Conservation (phyloP, 2,329 filamentous ascomycete species). For the Monilinia polystroma region DNA sequence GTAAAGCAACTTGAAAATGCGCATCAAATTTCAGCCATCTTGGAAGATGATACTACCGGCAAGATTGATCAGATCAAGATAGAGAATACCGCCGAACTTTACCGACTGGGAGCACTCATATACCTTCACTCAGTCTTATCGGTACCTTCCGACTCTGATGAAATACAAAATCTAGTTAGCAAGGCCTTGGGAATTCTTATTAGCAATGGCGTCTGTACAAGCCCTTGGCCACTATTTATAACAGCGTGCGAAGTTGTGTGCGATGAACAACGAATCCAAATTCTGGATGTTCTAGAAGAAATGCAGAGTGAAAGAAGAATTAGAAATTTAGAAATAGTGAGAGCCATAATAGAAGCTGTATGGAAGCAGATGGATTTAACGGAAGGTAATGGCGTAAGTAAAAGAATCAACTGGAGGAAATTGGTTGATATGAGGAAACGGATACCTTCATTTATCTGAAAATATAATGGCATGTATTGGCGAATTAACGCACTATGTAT, state of each 20-base stretch:
- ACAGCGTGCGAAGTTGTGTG: constrained; percentile 47
- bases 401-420: constrained; percentile 22
- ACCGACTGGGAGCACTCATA: constrained; percentile 47
- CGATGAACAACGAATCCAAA: constrained; percentile 45
- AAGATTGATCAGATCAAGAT: constrained; percentile 37
- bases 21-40: constrained; percentile 36
- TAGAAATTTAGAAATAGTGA: constrained; percentile 48
- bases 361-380: constrained; percentile 49
- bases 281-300: constrained; percentile 45
- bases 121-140: constrained; percentile 41
- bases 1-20: constrained; percentile 25
- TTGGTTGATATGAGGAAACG: constrained; percentile 20
- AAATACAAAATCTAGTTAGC: constrained; percentile 27
- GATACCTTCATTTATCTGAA: constrained; percentile 22
- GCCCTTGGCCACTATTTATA: constrained; percentile 51
- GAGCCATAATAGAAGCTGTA: constrained; percentile 46
- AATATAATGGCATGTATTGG: background rate
- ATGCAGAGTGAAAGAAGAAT: constrained; percentile 47
- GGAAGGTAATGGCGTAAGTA: background rate
- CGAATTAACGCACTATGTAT: background rate
- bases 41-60: constrained; percentile 37
- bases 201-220: constrained; percentile 46
- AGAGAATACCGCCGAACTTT: constrained; percentile 48
- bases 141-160: constrained; percentile 32
- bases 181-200: constrained; percentile 43